Conservation (phyloP, 2,329 filamentous ascomycete genomes). For the Ophiostoma montium region DNA sequence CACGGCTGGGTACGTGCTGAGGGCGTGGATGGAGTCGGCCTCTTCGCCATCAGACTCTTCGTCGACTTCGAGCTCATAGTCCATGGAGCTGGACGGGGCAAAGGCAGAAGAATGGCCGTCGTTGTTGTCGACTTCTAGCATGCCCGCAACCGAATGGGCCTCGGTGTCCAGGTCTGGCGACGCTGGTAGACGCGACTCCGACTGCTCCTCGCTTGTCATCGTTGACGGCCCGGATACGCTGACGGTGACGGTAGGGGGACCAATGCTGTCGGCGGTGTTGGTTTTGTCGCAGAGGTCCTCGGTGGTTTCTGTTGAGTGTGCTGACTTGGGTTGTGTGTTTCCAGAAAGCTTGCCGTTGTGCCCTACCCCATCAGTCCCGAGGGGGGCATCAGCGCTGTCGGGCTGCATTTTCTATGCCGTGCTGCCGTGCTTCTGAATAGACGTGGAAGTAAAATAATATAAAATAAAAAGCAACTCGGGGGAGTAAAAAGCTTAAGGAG, state of each 20-base stretch:
- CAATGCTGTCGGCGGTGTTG: neutral
- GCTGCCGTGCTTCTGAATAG: neutral
- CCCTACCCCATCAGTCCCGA: neutral
- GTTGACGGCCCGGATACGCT: neutral
- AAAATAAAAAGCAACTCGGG: too few species aligned
- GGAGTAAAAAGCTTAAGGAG: too few species aligned
- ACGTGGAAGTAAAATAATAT: too few species aligned
- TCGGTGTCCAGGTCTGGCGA: neutral
- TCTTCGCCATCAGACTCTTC: conserved; percentile 13
- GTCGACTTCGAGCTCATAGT: conserved; percentile 12
- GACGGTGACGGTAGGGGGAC: neutral
- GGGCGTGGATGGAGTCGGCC: conserved; percentile 29
- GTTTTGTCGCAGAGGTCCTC: neutral
- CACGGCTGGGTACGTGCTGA: conserved; percentile 26
- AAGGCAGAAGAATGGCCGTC: neutral
- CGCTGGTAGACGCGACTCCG: neutral
- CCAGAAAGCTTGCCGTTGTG: neutral
- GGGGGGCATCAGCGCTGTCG: neutral
- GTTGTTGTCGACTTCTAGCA: neutral
- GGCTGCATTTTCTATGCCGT: neutral
- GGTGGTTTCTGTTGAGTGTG: neutral
- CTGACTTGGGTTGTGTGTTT: neutral
- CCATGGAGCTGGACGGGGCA: neutral
- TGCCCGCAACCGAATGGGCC: neutral
- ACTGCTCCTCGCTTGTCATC: neutral